Conservation (phyloP, 2,329 filamentous ascomycete species). For the Botrytis squamosa region DNA sequence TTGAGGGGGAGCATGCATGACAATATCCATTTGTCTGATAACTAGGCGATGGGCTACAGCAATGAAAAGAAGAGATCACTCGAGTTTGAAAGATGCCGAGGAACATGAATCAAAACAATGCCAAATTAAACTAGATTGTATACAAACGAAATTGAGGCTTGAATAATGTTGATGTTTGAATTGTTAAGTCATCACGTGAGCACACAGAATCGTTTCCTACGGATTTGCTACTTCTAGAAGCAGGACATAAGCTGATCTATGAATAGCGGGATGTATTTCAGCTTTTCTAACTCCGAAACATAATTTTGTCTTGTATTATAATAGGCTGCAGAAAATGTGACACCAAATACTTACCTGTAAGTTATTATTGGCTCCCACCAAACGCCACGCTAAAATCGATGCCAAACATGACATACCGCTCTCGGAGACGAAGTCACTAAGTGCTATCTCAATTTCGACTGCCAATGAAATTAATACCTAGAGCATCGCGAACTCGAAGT, state of each 20-base stretch:
- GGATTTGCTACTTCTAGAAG: not conserved
- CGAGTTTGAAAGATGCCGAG: not conserved
- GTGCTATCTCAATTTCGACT: accelerated
- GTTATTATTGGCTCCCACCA: not conserved
- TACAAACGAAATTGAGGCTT: not conserved
- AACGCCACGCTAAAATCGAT: constrained; percentile 13
- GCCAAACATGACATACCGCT: not conserved
- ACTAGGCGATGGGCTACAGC: not conserved
- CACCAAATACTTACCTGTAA: not conserved
- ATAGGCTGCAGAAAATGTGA: not conserved
- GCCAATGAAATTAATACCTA: not conserved
- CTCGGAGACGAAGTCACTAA: not conserved
- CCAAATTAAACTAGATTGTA: not conserved
- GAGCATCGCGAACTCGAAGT: not conserved
- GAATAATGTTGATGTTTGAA: not conserved
- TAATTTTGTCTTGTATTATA: not conserved
- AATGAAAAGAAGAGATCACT: not conserved
- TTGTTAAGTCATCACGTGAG: not conserved
- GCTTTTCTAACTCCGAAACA: not conserved
- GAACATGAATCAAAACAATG: not conserved
- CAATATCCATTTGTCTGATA: not conserved
- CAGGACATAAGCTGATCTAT: not conserved
- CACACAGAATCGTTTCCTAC: not conserved
- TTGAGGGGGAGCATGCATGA: not conserved
- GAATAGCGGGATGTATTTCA: not conserved